Conservation (phyloP, 257 asterid species). For the Solanum sparsipilum region DNA sequence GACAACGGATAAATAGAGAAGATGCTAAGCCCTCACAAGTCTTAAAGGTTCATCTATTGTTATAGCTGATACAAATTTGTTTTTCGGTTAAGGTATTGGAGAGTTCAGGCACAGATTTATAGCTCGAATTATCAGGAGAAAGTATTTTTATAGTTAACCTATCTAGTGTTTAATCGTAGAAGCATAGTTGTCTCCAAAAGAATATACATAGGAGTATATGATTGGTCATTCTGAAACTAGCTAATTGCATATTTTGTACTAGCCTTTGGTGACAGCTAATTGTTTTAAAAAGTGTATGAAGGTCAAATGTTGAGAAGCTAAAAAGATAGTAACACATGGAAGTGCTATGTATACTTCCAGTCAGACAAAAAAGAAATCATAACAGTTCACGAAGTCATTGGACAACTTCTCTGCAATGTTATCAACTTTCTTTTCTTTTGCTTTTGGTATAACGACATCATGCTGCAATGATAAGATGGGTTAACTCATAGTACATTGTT, state of each 20-base stretch:
- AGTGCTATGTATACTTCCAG: neutral
- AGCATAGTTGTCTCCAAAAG: neutral
- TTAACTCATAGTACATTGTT: neutral
- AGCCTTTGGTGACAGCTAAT: neutral
- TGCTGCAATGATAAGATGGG: neutral
- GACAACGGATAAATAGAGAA: slow-evolving; percentile 3
- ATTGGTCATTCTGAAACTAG: neutral
- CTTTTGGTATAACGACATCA: neutral
- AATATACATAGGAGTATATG: neutral
- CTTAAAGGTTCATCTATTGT: neutral
- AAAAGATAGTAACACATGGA: neutral
- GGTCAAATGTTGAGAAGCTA: neutral
- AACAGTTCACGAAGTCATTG: neutral
- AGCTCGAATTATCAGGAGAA: neutral
- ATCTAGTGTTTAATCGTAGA: neutral
- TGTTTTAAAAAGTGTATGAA: neutral
- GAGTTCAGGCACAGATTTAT: neutral
- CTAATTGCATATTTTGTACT: neutral
- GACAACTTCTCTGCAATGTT: neutral
- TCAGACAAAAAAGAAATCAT: neutral
- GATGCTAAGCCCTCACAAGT: neutral
- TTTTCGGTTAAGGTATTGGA: neutral
- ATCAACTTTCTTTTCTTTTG: neutral
- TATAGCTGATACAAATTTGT: neutral
- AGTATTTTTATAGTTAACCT: neutral